A percentile compares a stretch with the other conserved stretches of the same genome.
Evolutionary conservation across 164 flowering plant genomes (phyloP).

Genomic region (Nymphaea colorata): DNA sequence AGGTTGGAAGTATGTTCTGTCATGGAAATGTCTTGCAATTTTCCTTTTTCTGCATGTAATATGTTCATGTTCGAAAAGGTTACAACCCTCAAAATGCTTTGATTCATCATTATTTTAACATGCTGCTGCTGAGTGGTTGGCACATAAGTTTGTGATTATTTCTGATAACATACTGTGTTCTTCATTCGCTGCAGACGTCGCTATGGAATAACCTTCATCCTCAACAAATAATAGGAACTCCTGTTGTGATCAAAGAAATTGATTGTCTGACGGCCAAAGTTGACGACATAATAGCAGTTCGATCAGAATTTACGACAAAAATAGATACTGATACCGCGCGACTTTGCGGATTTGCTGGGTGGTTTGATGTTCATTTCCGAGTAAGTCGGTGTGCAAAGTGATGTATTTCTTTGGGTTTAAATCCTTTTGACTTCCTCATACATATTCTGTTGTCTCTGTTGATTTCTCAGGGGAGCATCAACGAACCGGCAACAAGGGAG

Average conservation of each 20-base stretch:
- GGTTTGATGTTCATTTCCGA: conserved; percentile 98
- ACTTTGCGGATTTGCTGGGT: conserved; percentile 79
- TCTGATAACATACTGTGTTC: background rate
- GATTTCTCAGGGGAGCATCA: conserved; percentile 51
- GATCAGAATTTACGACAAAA: conserved; percentile 37
- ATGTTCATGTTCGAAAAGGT: too few species aligned
- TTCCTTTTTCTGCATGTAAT: too few species aligned
- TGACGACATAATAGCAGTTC: conserved; percentile 42
- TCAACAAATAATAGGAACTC: conserved; percentile 72
- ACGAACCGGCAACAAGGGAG: conserved; percentile 52
- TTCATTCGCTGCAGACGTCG: conserved; percentile 57
- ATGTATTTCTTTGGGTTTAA: background rate
- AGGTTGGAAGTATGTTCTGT: too few species aligned
- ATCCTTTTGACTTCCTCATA: background rate
- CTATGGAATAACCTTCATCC: conserved; percentile 95
- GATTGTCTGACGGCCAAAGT: conserved; percentile 76
- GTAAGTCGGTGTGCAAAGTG: conserved; percentile 19
- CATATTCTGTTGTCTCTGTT: background rate
- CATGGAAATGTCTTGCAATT: too few species aligned
- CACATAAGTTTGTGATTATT: background rate
- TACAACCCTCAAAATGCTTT: too few species aligned
- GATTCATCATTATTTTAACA: too few species aligned
- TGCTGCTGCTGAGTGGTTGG: background rate
- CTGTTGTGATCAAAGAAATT: conserved; percentile 65
- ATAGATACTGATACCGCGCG: conserved; percentile 34